phyloP scores from a whole-genome alignment of 768 basidiomycete species.

The Antrodiella citrinella region DNA sequence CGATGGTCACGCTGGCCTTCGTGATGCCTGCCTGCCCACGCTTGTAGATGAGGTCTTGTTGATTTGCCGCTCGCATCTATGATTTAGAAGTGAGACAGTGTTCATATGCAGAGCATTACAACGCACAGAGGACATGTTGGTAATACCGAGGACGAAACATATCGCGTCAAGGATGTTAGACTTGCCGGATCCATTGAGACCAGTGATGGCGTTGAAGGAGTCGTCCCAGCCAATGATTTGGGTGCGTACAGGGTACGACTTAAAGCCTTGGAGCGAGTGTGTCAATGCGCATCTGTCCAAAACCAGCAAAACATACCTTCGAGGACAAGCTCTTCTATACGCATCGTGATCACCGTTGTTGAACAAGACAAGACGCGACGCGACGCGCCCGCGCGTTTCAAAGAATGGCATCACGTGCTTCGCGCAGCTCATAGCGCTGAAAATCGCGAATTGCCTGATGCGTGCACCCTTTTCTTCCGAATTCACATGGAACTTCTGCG shows the following conservation, averaged over 20 bases:
- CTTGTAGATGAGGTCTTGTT: conserved; percentile 98
- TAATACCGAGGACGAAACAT: conserved; percentile 96
- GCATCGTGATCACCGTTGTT: conserved; percentile 40
- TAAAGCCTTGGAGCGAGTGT: conserved; percentile 65
- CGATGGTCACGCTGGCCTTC: conserved; percentile 96
- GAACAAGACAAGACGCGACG: neutral
- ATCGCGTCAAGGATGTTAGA: conserved; percentile 99
- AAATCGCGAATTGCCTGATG: too few relatives aligned
- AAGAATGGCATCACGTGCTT: neutral
- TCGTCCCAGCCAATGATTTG: conserved; percentile 96
- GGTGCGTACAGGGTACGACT: conserved; percentile 94
- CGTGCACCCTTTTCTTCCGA: too few relatives aligned
- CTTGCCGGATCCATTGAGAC: conserved; percentile 93
- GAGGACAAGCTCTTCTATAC: conserved; percentile 91
- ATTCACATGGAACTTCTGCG: too few relatives aligned
- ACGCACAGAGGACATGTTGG: conserved; percentile 86
- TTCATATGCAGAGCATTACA: neutral
- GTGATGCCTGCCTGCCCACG: conserved; percentile 95
- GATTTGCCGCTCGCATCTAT: conserved; percentile 91
- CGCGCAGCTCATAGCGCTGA: too few relatives aligned
- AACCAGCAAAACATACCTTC: conserved; percentile 47
- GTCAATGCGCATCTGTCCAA: neutral
- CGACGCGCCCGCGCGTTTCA: neutral
- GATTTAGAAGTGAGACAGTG: neutral
- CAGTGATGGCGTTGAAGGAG: conserved; percentile 98